Conservation (phyloP, 2,329 filamentous ascomycete species). For the Pseudocercospora musae region DNA sequence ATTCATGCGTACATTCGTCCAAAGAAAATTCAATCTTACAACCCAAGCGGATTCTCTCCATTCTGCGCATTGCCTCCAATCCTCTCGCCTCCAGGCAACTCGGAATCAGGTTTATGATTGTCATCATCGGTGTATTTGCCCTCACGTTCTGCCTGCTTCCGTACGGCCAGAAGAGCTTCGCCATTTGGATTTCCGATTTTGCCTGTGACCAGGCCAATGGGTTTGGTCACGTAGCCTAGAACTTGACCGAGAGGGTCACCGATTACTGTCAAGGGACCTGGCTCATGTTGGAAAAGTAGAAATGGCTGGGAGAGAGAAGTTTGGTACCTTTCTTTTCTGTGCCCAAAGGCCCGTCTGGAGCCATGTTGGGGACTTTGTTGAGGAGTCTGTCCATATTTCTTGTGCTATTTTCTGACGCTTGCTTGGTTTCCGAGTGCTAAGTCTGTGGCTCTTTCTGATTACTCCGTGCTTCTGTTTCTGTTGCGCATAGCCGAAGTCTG, state of each 20-base stretch:
- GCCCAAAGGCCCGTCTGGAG: slow-evolving; percentile 28
- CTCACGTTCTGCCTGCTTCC: slow-evolving; percentile 26
- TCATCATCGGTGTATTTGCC: slow-evolving; percentile 23
- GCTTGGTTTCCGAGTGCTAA: neutral
- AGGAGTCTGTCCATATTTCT: slow-evolving; percentile 15
- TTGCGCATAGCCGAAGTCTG: no score
- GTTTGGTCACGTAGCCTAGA: slow-evolving; percentile 32
- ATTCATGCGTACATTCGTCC: neutral
- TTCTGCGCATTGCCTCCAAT: slow-evolving; percentile 37
- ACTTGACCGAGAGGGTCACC: slow-evolving; percentile 36
- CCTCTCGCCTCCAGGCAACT: slow-evolving; percentile 30
- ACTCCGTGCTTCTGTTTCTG: neutral
- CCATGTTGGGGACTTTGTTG: slow-evolving; percentile 26
- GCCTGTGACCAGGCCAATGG: slow-evolving; percentile 32
- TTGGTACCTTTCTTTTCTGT: slow-evolving; percentile 27
- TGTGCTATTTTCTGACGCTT: neutral
- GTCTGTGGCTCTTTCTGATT: neutral
- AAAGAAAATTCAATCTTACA: slow-evolving; percentile 23
- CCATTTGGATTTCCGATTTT: slow-evolving; percentile 31
- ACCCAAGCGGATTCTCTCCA: slow-evolving; percentile 36
- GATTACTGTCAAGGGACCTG: slow-evolving; percentile 32
- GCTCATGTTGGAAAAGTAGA: no score
- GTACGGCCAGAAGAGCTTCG: slow-evolving; percentile 27
- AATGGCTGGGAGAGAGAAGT: no score
- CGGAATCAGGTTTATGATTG: slow-evolving; percentile 24